Conservation (phyloP, 305 asterid species). For the Lippia alba region DNA sequence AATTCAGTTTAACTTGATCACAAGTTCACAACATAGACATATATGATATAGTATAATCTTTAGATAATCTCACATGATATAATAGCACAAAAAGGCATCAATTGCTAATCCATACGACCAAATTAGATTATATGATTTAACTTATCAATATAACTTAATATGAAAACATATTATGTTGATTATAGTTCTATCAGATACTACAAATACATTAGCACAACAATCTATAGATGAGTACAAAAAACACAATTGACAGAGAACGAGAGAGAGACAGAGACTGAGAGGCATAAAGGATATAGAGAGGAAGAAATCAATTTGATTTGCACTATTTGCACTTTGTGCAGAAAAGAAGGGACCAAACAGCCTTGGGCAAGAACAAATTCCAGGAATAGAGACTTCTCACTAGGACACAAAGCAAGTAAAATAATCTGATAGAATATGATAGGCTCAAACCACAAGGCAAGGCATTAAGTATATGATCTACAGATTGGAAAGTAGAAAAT, state of each 20-base stretch:
- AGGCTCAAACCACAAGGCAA: neutral
- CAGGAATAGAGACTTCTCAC: neutral
- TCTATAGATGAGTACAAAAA: neutral
- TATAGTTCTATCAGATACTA: neutral
- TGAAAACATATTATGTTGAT: neutral
- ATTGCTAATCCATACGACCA: neutral
- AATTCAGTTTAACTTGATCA: too few relatives aligned
- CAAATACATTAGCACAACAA: neutral
- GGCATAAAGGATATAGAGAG: neutral
- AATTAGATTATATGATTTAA: neutral
- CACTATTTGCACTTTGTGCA: neutral
- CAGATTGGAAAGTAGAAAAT: neutral
- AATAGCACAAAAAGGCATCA: neutral
- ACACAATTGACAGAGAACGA: neutral
- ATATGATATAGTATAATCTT: slow-evolving; percentile 7
- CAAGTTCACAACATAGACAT: neutral
- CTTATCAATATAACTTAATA: neutral
- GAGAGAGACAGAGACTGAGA: neutral
- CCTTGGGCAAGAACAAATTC: neutral
- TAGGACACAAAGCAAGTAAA: neutral
- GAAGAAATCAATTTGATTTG: slow-evolving; percentile 9
- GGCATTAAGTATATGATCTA: slow-evolving; percentile 3
- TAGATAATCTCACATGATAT: neutral
- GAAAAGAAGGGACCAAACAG: neutral
- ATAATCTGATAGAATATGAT: neutral